These are phyloP conservation scores for Botryobasidium botryosum DNA, from an alignment of 768 basidiomycete species.

Conservation along the genomic window DNA sequence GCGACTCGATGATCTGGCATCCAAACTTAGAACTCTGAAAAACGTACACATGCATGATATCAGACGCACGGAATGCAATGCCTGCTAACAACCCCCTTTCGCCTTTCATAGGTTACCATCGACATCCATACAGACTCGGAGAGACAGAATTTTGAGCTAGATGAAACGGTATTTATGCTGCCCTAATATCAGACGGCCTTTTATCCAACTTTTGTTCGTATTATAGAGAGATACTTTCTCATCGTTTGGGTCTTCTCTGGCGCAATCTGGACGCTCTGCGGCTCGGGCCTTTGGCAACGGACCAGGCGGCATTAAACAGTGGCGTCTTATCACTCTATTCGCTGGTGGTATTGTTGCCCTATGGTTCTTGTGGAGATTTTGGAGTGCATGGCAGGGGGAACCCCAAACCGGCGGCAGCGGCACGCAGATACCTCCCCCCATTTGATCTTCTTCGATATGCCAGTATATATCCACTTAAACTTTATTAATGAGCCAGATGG, in stretches of 20 bases:
- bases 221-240: slow-evolving; percentile 46
- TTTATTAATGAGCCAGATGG: no score
- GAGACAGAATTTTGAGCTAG: slow-evolving; percentile 60
- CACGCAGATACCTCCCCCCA: no score
- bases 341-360: slow-evolving; percentile 37
- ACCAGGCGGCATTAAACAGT: slow-evolving; percentile 47
- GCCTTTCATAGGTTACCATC: slow-evolving; percentile 46
- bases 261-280: slow-evolving; percentile 51
- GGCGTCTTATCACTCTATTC: slow-evolving; percentile 45
- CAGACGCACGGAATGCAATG: slow-evolving; percentile 13
- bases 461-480: no score
- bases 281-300: slow-evolving; percentile 56
- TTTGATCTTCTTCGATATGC: no score
- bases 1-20: slow-evolving; percentile 64
- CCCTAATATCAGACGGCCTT: not conserved
- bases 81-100: not conserved
- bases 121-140: slow-evolving; percentile 79
- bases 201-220: not conserved
- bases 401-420: no score
- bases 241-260: slow-evolving; percentile 42
- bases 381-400: no score
- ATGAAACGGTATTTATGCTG: slow-evolving; percentile 43
- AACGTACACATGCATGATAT: no score
- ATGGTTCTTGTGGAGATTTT: slow-evolving; percentile 38
- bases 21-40: slow-evolving; percentile 65